phyloP scores from a whole-genome alignment of 192 early-diverging fungal species.

The Radiomyces spectabilis region DNA sequence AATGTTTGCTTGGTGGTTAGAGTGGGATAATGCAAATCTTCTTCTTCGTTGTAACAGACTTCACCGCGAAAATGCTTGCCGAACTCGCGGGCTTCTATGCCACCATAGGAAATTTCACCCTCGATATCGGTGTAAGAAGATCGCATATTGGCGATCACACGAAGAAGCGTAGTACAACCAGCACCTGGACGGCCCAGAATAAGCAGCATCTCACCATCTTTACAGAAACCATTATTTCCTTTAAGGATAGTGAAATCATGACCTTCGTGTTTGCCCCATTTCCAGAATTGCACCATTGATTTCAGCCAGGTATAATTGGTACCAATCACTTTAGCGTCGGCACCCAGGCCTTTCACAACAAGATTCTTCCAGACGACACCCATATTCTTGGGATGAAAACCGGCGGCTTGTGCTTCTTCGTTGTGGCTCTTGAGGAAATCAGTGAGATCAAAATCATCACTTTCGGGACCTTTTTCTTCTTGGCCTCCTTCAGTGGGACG shows the following conservation, averaged over 20 bases:
- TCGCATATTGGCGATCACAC: conserved; percentile 48
- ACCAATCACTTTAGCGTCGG: conserved; percentile 28
- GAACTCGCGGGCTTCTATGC: conserved; percentile 51
- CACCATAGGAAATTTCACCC: conserved; percentile 57
- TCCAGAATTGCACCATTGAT: conserved; percentile 7
- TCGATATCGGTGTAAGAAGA: conserved; percentile 41
- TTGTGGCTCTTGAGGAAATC: neutral
- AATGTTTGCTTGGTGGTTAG: conserved; percentile 69
- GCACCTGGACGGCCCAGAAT: conserved; percentile 65
- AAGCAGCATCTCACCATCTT: conserved; percentile 67
- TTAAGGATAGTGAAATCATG: conserved; percentile 45
- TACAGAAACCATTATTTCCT: conserved; percentile 58
- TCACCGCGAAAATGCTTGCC: conserved; percentile 30
- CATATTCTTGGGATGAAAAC: conserved; percentile 24
- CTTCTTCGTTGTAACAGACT: conserved; percentile 18
- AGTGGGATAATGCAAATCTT: conserved; percentile 54
- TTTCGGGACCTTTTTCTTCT: conserved; percentile 41
- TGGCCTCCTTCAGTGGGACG: conserved; percentile 16
- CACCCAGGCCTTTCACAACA: conserved; percentile 24
- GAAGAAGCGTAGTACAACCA: conserved; percentile 58
- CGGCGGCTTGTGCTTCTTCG: conserved; percentile 4
- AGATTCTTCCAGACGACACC: conserved; percentile 31
- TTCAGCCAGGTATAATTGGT: conserved; percentile 11
- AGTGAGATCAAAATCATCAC: conserved; percentile 6
- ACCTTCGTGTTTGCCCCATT: conserved; percentile 15